phyloP scores from a whole-genome alignment of 1,284 basidiomycete species.

The Ustilago hordei region DNA sequence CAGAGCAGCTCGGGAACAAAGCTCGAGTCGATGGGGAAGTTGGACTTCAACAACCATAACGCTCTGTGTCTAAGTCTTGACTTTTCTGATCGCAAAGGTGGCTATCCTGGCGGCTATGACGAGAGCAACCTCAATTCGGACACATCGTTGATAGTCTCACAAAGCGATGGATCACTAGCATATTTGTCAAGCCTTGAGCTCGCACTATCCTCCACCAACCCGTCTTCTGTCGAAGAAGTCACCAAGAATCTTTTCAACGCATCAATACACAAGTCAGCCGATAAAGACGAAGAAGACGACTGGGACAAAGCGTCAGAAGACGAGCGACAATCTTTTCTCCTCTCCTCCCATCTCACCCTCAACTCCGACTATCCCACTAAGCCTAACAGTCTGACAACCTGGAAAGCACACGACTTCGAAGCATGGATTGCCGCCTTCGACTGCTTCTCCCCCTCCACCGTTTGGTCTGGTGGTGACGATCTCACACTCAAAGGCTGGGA shows the following conservation, averaged over 20 bases:
- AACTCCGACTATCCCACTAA: slow-evolving; percentile 23
- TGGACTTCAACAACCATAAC: slow-evolving; percentile 56
- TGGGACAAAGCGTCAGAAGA: slow-evolving; percentile 39
- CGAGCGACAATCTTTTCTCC: slow-evolving; percentile 20
- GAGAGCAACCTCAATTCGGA: slow-evolving; percentile 1
- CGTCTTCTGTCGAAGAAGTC: slow-evolving; percentile 5
- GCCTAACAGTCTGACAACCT: slow-evolving; percentile 70
- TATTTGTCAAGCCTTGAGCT: slow-evolving; percentile 51
- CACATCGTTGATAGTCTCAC: slow-evolving; percentile 59
- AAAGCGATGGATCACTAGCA: slow-evolving; percentile 65
- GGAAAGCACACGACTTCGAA: slow-evolving; percentile 92
- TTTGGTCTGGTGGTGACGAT: slow-evolving; percentile 96
- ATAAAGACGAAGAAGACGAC: slow-evolving; percentile 28
- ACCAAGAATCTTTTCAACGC: not conserved
- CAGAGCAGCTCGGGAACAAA: not conserved
- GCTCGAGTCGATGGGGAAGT: slow-evolving; percentile 22
- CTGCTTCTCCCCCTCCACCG: slow-evolving; percentile 75
- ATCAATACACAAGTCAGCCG: slow-evolving; percentile 16
- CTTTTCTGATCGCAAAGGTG: slow-evolving; percentile 57
- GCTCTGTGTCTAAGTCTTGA: slow-evolving; percentile 67
- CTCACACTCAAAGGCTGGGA: slow-evolving; percentile 92
- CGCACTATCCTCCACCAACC: slow-evolving; percentile 4
- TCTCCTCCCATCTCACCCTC: slow-evolving; percentile 17
- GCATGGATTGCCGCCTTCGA: slow-evolving; percentile 95
- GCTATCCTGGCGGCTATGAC: slow-evolving; percentile 23